Percentiles rank a stretch among this genome's conserved stretches.
phyloP scores from a whole-genome alignment of 73 alveolate species.

The Stentor coeruleus region DNA sequence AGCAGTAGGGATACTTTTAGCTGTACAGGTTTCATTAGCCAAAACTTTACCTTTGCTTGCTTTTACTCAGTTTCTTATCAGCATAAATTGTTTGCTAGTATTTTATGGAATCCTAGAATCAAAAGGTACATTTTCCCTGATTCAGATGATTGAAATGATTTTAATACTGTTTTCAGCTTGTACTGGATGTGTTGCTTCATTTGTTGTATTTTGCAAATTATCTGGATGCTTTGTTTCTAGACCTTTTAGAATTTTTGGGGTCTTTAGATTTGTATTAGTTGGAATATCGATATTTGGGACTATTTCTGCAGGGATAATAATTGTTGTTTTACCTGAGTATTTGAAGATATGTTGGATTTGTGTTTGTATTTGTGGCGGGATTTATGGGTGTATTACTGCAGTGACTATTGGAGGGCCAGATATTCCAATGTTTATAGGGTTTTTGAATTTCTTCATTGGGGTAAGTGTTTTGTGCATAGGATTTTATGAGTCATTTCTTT shows the following conservation, averaged over 20 bases:
- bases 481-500: slow-evolving; percentile 51
- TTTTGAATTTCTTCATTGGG: slow-evolving; percentile 68
- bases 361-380: background rate
- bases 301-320: background rate
- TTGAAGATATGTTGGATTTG: too few species aligned
- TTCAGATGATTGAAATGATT: too few species aligned
- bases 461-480: slow-evolving; percentile 67
- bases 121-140: too few species aligned
- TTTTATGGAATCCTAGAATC: too few species aligned
- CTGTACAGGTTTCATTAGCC: too few species aligned
- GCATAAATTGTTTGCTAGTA: too few species aligned
- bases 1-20: too few species aligned
- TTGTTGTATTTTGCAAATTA: slow-evolving; percentile 60
- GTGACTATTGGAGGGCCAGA: slow-evolving; percentile 81
- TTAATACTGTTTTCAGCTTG: too few species aligned
- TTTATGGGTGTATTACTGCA: slow-evolving; percentile 28
- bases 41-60: too few species aligned
- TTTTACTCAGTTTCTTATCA: too few species aligned
- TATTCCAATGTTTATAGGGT: slow-evolving; percentile 77
- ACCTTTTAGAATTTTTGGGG: slow-evolving; percentile 6
- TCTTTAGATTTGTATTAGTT: background rate
- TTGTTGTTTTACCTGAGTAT: background rate
- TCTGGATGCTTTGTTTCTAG: slow-evolving; percentile 17
- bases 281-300: background rate
- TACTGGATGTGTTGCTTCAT: too few species aligned